Evolutionary conservation across 2,329 filamentous ascomycete genomes (phyloP).

Genomic region (Alternaria sp.): DNA sequence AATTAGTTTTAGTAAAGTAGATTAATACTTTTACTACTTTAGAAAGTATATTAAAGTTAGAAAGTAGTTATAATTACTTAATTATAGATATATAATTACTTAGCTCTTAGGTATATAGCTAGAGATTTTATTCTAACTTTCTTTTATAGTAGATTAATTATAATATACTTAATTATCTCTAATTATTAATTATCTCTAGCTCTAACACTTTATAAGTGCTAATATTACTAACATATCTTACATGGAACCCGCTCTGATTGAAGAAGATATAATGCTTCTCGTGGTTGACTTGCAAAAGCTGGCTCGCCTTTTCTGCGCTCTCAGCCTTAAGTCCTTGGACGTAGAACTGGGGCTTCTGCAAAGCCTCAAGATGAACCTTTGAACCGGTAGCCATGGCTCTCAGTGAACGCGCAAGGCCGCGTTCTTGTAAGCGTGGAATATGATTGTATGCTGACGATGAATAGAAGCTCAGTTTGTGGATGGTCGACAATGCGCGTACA

Average conservation of each 20-base stretch:
- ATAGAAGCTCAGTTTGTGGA: background rate
- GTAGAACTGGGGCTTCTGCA: constrained; percentile 56
- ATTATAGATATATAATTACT: too few relatives aligned
- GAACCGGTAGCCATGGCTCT: constrained; percentile 42
- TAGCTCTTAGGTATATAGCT: too few relatives aligned
- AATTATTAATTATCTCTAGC: too few relatives aligned
- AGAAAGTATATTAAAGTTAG: too few relatives aligned
- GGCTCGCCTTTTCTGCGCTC: constrained; percentile 67
- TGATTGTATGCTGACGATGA: background rate
- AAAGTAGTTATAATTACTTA: too few relatives aligned
- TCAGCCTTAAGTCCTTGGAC: constrained; percentile 58
- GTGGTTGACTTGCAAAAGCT: constrained; percentile 79
- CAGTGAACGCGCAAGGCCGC: background rate
- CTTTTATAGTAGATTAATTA: too few relatives aligned
- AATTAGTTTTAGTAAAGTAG: too few relatives aligned
- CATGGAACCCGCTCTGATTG: constrained; percentile 77
- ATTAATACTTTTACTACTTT: too few relatives aligned
- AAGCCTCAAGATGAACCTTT: constrained; percentile 51
- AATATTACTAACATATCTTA: constrained; percentile 7
- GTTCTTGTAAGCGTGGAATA: background rate
- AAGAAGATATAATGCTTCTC: constrained; percentile 81
- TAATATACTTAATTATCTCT: too few relatives aligned
- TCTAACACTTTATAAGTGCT: background rate
- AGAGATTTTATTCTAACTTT: too few relatives aligned
- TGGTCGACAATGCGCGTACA: background rate